These are phyloP conservation scores for Yamadazyma sp. DNA, from an alignment of 805 yeast species.

Conservation along the genomic window DNA sequence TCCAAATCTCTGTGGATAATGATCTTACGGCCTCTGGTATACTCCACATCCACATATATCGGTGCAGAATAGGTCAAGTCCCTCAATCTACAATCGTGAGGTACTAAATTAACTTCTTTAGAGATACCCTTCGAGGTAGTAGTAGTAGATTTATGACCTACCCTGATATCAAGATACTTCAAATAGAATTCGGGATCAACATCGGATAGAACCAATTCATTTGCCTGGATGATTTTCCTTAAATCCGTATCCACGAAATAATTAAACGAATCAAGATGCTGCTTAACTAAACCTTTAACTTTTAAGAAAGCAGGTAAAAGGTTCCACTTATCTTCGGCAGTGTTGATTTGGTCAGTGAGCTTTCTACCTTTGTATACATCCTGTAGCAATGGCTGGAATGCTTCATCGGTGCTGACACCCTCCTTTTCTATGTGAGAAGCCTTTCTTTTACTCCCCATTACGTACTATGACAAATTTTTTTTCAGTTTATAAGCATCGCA, in stretches of 20 bases:
- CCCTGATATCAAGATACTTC: slow-evolving; percentile 89
- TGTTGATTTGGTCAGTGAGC: slow-evolving; percentile 81
- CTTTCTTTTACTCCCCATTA: slow-evolving; percentile 16
- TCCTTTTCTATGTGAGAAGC: slow-evolving; percentile 12
- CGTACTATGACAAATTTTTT: slow-evolving; percentile 7
- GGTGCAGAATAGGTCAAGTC: slow-evolving; percentile 96
- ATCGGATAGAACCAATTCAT: slow-evolving; percentile 83
- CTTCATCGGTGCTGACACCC: slow-evolving; percentile 42
- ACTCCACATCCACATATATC: slow-evolving; percentile 93
- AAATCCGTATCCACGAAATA: slow-evolving; percentile 92
- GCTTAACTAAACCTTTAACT: slow-evolving; percentile 94
- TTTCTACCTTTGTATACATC: slow-evolving; percentile 85
- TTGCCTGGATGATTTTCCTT: slow-evolving; percentile 89
- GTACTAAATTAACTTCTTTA: slow-evolving; percentile 69
- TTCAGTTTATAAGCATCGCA: slow-evolving; percentile 7
- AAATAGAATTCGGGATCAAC: slow-evolving; percentile 97
- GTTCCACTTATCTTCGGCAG: slow-evolving; percentile 97
- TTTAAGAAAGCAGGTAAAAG: slow-evolving; percentile 91
- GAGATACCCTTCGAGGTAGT: slow-evolving; percentile 26
- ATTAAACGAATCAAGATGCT: slow-evolving; percentile 97
- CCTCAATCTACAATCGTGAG: slow-evolving; percentile 93
- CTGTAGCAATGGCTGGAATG: slow-evolving; percentile 73
- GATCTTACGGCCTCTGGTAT: slow-evolving; percentile 91
- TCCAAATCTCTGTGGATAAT: slow-evolving; percentile 87
- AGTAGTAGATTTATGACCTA: slow-evolving; percentile 70